Evolutionary conservation across 176 grass and related monocot species (phyloP).

Genomic region (Aegilops bicornis): DNA sequence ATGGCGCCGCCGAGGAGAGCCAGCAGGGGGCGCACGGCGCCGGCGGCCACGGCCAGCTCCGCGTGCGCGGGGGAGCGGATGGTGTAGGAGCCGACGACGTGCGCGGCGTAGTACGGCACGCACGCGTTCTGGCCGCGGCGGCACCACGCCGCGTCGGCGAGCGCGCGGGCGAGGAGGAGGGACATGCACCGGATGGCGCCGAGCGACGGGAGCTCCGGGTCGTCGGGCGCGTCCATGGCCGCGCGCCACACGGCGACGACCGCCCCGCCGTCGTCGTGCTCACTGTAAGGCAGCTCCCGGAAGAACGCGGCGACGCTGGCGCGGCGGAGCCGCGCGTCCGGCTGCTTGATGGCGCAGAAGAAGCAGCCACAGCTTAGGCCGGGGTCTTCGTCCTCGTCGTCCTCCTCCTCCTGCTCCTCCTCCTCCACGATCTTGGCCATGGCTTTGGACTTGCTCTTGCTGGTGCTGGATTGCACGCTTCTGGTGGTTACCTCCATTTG

Average conservation of each 20-base stretch:
- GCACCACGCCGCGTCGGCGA: constrained; percentile 56
- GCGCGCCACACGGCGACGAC: constrained; percentile 63
- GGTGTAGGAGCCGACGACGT: constrained; percentile 84
- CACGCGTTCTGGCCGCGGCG: constrained; percentile 48
- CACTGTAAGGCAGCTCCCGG: constrained; percentile 56
- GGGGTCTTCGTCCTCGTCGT: constrained; percentile 1
- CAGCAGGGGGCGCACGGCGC: constrained; percentile 52
- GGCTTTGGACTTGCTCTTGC: constrained; percentile 38
- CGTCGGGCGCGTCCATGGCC: constrained; percentile 74
- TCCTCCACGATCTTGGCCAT: constrained; percentile 50
- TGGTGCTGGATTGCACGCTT: constrained; percentile 7
- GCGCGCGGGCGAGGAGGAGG: constrained; percentile 55
- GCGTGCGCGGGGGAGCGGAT: constrained; percentile 68
- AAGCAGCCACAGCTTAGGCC: constrained; percentile 59
- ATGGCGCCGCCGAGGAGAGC: constrained; percentile 61
- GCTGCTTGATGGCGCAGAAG: constrained; percentile 66
- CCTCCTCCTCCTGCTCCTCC: neutral
- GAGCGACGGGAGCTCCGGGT: constrained; percentile 72
- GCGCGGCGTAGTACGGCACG: constrained; percentile 87
- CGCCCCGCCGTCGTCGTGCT: constrained; percentile 24
- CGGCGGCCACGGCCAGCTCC: constrained; percentile 55
- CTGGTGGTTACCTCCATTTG: constrained; percentile 35
- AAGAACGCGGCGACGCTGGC: constrained; percentile 59
- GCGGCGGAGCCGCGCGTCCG: constrained; percentile 47
- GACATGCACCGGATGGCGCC: constrained; percentile 93